Conservation (phyloP, 2,329 filamentous ascomycete genomes). For the Neocatenulostroma microsporum region DNA sequence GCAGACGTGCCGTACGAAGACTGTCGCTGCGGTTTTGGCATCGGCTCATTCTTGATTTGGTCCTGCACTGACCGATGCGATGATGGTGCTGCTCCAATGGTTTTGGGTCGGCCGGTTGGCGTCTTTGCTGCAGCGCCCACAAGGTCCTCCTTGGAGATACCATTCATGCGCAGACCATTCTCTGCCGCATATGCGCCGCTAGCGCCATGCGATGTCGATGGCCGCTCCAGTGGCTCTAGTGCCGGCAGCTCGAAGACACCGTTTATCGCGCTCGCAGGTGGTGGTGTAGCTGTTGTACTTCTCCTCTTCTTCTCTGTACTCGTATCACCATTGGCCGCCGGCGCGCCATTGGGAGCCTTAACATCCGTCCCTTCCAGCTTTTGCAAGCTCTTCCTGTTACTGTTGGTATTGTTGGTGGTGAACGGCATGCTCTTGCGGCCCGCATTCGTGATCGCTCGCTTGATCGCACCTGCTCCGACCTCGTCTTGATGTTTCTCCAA, state of each 20-base stretch:
- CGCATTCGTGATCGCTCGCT: conserved; percentile 28
- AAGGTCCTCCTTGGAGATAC: conserved; percentile 20
- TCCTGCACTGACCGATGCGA: conserved; percentile 3
- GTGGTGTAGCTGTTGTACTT: conserved; percentile 6
- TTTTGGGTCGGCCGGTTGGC: conserved; percentile 21
- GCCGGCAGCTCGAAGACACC: conserved; percentile 21
- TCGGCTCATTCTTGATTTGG: conserved; percentile 4
- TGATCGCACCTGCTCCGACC: conserved; percentile 32
- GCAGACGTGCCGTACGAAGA: conserved; percentile 1
- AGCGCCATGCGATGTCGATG: conserved; percentile 17
- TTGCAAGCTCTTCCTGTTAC: conserved; percentile 16
- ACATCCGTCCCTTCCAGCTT: conserved; percentile 17
- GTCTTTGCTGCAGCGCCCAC: conserved; percentile 7
- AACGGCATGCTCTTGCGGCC: conserved; percentile 22
- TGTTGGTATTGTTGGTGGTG: too few species aligned
- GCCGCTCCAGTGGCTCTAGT: conserved; percentile 18
- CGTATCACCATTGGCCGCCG: conserved; percentile 1
- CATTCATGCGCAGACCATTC: conserved; percentile 28
- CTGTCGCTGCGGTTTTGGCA: conserved; percentile 5
- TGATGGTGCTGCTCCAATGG: conserved; percentile 17
- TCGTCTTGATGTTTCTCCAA: conserved; percentile 41
- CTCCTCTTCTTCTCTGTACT: conserved; percentile 5
- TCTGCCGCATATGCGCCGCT: conserved; percentile 16
- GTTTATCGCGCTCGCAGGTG: conserved; percentile 5
- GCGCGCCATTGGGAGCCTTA: conserved; percentile 7